These are phyloP conservation scores for Phanerochaete carnosa DNA, from an alignment of 768 basidiomycete genomes.

Conservation along the genomic window DNA sequence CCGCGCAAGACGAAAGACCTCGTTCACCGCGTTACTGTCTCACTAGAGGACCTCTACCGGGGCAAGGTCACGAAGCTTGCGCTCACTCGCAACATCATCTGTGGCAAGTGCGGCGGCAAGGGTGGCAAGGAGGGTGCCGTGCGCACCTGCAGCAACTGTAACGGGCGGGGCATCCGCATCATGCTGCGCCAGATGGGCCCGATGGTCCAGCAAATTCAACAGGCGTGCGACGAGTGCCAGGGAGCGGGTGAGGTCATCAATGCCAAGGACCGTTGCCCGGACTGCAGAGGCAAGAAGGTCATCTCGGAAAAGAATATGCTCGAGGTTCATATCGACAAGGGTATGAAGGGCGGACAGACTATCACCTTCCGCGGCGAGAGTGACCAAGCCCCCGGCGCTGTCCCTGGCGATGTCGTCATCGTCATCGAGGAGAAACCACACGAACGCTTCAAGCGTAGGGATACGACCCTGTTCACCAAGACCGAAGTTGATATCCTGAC, in stretches of 20 bases:
- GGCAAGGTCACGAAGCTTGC: constrained; percentile 99
- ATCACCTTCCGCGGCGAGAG: constrained; percentile 88
- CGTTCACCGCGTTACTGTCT: constrained; percentile 92
- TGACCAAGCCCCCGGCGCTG: constrained; percentile 84
- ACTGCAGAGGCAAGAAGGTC: constrained; percentile 95
- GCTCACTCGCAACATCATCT: constrained; percentile 92
- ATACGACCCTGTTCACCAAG: constrained; percentile 82
- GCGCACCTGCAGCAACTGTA: constrained; percentile 70
- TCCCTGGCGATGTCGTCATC: constrained; percentile 93
- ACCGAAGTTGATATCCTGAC: constrained; percentile 93
- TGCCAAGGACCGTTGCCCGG: constrained; percentile 84
- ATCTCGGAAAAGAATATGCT: constrained; percentile 92
- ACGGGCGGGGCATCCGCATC: constrained; percentile 87
- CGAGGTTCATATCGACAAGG: constrained; percentile 98
- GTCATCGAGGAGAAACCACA: constrained; percentile 93
- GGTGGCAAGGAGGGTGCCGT: constrained; percentile 98
- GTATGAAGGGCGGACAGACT: constrained; percentile 93
- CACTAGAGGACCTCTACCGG: constrained; percentile 98
- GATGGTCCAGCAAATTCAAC: constrained; percentile 99
- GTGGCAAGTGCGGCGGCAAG: constrained; percentile 90
- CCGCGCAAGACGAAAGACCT: constrained; percentile 97
- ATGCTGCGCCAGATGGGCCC: constrained; percentile 97
- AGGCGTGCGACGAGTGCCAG: constrained; percentile 88
- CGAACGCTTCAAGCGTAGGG: constrained; percentile 83
- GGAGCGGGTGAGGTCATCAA: constrained; percentile 97